These are phyloP conservation scores for Xanthoceras sorbifolium DNA, from an alignment of 345 rosid species.

Conservation along the genomic window DNA sequence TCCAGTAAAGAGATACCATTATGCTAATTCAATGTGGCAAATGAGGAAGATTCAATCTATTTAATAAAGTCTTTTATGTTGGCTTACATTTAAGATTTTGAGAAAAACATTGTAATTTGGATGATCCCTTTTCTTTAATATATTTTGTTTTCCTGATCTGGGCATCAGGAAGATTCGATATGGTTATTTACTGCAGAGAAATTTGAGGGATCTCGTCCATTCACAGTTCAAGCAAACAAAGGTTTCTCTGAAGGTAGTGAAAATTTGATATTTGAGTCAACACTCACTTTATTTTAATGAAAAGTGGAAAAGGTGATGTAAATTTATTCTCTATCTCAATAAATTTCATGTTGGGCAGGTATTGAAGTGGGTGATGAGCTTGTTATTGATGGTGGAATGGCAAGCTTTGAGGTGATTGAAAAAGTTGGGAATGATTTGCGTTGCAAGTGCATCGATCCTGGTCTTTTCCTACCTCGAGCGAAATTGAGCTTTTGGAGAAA, in stretches of 20 bases:
- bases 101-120: background rate
- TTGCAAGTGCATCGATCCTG: conserved; percentile 67
- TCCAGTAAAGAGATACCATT: too few relatives aligned
- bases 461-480: conserved; percentile 69
- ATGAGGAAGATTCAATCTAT: background rate
- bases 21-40: background rate
- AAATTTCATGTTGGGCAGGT: conserved; percentile 34
- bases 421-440: conserved; percentile 54
- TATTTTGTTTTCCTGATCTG: background rate
- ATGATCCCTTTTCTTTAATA: background rate
- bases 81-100: background rate
- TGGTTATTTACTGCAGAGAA: conserved; percentile 61
- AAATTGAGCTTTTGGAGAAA: conserved; percentile 74
- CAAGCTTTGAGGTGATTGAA: conserved; percentile 65
- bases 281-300: conserved; percentile 5
- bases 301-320: background rate
- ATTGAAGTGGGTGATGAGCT: conserved; percentile 70
- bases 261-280: background rate
- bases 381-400: conserved; percentile 80
- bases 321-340: background rate
- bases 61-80: background rate
- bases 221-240: conserved; percentile 62
- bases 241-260: conserved; percentile 68
- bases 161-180: conserved; percentile 58
- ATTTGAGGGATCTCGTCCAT: conserved; percentile 51